A percentile compares a stretch with the other conserved stretches of the same genome.
Evolutionary conservation across 1,139 yeast genomes (phyloP).

Genomic region (Geotrichum aggregatum): DNA sequence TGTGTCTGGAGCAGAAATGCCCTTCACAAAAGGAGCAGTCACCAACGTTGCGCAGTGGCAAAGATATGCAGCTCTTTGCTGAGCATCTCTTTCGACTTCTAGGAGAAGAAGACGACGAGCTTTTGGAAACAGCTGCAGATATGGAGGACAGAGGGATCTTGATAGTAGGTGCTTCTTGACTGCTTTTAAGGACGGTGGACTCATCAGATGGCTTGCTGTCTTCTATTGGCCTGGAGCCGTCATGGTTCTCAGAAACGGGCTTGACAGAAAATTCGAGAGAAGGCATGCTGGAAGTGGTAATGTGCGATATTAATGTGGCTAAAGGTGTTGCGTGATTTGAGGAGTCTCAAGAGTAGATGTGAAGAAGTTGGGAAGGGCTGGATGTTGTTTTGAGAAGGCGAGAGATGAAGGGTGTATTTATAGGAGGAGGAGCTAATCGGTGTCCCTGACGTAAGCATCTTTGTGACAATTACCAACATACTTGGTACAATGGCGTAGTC

Average conservation of each 20-base stretch:
- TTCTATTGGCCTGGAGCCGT: slow-evolving; percentile 71
- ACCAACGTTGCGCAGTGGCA: slow-evolving; percentile 80
- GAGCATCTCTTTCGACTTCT: slow-evolving; percentile 63
- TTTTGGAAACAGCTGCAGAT: slow-evolving; percentile 23
- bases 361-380: background rate
- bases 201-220: slow-evolving; percentile 77
- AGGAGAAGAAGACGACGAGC: slow-evolving; percentile 31
- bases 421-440: no score
- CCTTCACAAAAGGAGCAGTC: slow-evolving; percentile 85
- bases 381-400: background rate
- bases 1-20: slow-evolving; percentile 80
- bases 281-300: slow-evolving; percentile 5
- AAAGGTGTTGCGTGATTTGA: no score
- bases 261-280: slow-evolving; percentile 18
- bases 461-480: no score
- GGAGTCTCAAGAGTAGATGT: background rate
- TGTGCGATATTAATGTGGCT: no score
- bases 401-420: background rate
- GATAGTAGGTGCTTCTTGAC: slow-evolving; percentile 14
- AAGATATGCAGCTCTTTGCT: slow-evolving; percentile 56
- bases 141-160: slow-evolving; percentile 16
- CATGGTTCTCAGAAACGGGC: slow-evolving; percentile 23
- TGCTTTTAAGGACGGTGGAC: slow-evolving; percentile 53
- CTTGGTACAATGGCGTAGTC: no score
- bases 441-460: no score